Percentiles rank a stretch among this genome's conserved stretches.
phyloP scores from a whole-genome alignment of 805 yeast genomes.

The Starmerella geochares region DNA sequence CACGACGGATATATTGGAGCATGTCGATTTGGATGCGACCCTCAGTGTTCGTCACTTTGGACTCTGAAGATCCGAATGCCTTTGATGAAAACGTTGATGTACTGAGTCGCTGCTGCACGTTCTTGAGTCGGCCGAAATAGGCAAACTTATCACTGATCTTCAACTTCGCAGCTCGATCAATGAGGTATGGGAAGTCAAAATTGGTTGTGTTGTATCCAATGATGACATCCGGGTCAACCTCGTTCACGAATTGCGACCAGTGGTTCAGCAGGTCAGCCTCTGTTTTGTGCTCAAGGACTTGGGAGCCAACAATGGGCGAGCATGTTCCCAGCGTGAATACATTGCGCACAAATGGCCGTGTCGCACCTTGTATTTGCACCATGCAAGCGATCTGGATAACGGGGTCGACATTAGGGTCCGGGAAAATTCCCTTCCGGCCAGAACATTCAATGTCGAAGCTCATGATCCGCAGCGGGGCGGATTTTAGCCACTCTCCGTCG shows the following conservation, averaged over 20 bases:
- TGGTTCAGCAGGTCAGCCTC: slow-evolving; percentile 74
- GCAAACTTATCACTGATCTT: slow-evolving; percentile 56
- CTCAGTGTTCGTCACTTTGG: slow-evolving; percentile 81
- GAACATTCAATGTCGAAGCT: slow-evolving; percentile 98
- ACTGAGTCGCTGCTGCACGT: slow-evolving; percentile 63
- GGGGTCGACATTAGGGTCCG: slow-evolving; percentile 86
- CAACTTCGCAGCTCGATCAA: slow-evolving; percentile 76
- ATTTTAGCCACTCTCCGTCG: slow-evolving; percentile 86
- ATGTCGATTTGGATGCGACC: slow-evolving; percentile 94
- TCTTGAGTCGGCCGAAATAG: slow-evolving; percentile 66
- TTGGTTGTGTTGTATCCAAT: slow-evolving; percentile 94
- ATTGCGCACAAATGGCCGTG: slow-evolving; percentile 83
- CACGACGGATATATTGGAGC: slow-evolving; percentile 86
- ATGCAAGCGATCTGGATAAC: slow-evolving; percentile 97
- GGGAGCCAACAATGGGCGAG: slow-evolving; percentile 87
- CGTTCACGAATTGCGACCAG: slow-evolving; percentile 79
- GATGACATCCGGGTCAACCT: slow-evolving; percentile 88
- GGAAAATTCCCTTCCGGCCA: slow-evolving; percentile 92
- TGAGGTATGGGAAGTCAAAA: slow-evolving; percentile 86
- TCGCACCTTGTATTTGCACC: slow-evolving; percentile 70
- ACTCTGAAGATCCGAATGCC: slow-evolving; percentile 94
- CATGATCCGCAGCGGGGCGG: slow-evolving; percentile 86
- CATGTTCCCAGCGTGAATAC: slow-evolving; percentile 91
- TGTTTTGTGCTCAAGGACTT: slow-evolving; percentile 60
- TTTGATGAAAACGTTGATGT: slow-evolving; percentile 82